Evolutionary conservation across 2,329 filamentous ascomycete genomes (phyloP), one percentile per base, ranked within the genome.

Genomic region (Diplodia seriata): DNA sequence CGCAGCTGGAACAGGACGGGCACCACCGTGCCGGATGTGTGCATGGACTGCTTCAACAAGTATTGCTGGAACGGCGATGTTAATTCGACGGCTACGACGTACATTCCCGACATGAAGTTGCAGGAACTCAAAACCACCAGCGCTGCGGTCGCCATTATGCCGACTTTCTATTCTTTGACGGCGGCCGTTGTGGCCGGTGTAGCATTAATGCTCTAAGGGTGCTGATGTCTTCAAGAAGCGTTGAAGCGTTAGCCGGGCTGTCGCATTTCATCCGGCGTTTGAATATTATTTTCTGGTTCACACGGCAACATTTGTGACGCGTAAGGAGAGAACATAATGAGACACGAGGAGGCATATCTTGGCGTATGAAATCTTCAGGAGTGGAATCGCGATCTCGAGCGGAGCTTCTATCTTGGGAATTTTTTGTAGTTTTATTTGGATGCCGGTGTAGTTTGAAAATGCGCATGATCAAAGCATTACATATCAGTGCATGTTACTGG

Each of bases 61-160:
- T 97, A 97, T 82, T 99, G 95, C 85, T 99, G 95, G 95, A 87
- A 97, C 77, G 95, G 95, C n/a, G 91, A 87, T 1, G 68, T 81
- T 7, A 80, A 85, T 51, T 81, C 80, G 0, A 71, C 70, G 12
- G 72, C 66, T 0, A 73, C 77, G 1, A 67, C 75, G 1, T 79
- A 79, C 64, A 69, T 68, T 14, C 77, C 78, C 1, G 33, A 70
- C 36, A 43, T 74, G 72, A 70, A 71, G 5, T 40, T 76, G 31
- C 40, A 66, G 12, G 65, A 68, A 40, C 56, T 75, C 11, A 68
- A 72, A 3, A 68, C 74, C 4, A 71, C 68, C 43, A 75, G 73
- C 56, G 75, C 72, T 9, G 72, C 59, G 4, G 31, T 31, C 11
- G n/a, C 33, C 14, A 6, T 51, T 5, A 51, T 63, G 59, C 59